These are phyloP conservation scores for Syzygium syzygioides DNA, from an alignment of 441 rosid species.

Conservation along the genomic window DNA sequence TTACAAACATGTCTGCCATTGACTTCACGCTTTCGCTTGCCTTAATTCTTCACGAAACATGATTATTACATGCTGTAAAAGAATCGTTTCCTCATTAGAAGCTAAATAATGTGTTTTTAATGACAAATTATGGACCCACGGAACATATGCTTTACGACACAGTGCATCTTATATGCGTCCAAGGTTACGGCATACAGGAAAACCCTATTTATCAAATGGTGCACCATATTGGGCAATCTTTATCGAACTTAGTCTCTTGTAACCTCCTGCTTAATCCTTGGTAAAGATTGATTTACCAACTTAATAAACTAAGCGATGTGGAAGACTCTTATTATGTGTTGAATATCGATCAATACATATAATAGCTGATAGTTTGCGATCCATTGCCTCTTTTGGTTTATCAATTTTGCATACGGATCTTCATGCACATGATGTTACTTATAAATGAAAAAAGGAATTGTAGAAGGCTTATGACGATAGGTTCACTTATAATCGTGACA, in stretches of 20 bases:
- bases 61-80: background rate
- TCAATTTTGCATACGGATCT: background rate
- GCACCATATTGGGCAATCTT: background rate
- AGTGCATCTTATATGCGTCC: background rate
- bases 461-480: too few species aligned
- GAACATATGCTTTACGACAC: background rate
- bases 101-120: background rate
- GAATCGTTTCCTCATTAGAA: background rate
- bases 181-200: background rate
- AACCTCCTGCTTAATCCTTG: background rate
- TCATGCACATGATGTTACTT: too few species aligned
- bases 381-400: fast-evolving
- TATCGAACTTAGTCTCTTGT: background rate
- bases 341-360: background rate
- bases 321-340: background rate
- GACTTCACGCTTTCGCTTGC: background rate
- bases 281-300: background rate
- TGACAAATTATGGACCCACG: background rate
- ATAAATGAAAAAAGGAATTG: too few species aligned
- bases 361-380: background rate
- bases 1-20: background rate
- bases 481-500: too few species aligned
- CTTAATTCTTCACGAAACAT: background rate
- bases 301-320: background rate
- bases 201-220: background rate